Base-by-base conservation (phyloP, 768 basidiomycete species). In the Kwoniella shandongensis region DNA sequence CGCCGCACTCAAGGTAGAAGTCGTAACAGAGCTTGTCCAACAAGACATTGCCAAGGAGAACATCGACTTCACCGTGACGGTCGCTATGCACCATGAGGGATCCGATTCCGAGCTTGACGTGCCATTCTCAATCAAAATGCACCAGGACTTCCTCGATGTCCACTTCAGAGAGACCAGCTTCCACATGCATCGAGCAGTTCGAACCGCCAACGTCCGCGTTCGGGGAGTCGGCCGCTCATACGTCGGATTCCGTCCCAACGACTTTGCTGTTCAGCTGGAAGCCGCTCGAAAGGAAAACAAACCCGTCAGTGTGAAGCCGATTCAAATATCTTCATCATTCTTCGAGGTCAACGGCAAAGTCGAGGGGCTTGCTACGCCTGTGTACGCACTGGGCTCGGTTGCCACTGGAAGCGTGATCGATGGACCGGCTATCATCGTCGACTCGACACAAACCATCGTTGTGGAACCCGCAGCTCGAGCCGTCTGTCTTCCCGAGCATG, bases 361-460 rank as follows among this genome's bases (percentile, higher is more conserved):
- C 11, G 42, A 42, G 39, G 45, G 44, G 23, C 29, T 57, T 40
- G 45, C 52, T 5, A 64, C 62, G 5, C 65, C 62, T 20, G 56
- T 67, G 6, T 67, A 61, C 47, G 26, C 46, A 2, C 44, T 67
- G 18, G 57, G 32, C 22, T 45, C 51, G 61, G 89, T 88, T 0
- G 91, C 90, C 0, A 86, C 46, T 13, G 42, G 48, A 18, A 58
- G 56, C 26, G 48, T 51, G 32, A 58, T 40, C 25, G 38, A 81
- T 41, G 94, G 93, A 3, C 92, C 94, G 7, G 90, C 91, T 36
- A 87, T 97, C 84, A 87, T 98, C 59, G 89, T 96, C 66, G 93
- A 98, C 75, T 81, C 89, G 62, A 97, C 93, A 17, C 94, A 96
- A 79, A 96, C 93, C 22, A 90, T 97, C 62, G 87, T 98, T 27